Conservation (phyloP, 441 rosid genomes). For the Aquilaria agallochum region DNA sequence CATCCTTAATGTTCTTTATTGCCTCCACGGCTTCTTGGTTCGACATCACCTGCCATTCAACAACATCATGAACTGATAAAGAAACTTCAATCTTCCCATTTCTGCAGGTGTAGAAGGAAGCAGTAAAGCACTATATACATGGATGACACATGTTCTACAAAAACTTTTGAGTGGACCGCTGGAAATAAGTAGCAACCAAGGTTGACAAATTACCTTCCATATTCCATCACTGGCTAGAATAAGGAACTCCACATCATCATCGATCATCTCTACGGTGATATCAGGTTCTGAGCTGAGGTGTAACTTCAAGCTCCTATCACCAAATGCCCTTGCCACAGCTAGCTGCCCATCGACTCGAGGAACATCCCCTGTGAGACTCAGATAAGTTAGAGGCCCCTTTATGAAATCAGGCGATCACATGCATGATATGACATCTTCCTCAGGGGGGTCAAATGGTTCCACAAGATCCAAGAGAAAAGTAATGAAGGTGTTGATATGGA, state of each 20-base stretch:
- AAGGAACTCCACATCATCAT: constrained; percentile 41
- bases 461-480: not conserved
- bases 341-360: constrained; percentile 76
- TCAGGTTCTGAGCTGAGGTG: constrained; percentile 76
- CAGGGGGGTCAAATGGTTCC: not conserved
- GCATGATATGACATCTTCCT: too few relatives aligned
- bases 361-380: constrained; percentile 46
- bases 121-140: too few relatives aligned
- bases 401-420: not conserved
- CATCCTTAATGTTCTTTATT: constrained; percentile 49
- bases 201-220: constrained; percentile 45
- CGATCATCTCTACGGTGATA: constrained; percentile 27
- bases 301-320: constrained; percentile 64
- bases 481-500: too few relatives aligned
- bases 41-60: constrained; percentile 42
- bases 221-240: constrained; percentile 76
- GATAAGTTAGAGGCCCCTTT: not conserved
- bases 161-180: not conserved
- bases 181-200: not conserved
- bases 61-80: too few relatives aligned
- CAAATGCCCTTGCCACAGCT: constrained; percentile 83
- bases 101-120: too few relatives aligned
- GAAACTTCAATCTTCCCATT: too few relatives aligned
- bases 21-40: constrained; percentile 56
- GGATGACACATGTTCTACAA: too few relatives aligned